A percentile compares a stretch with the other conserved stretches of the same genome.
Evolutionary conservation across 2,329 filamentous ascomycete genomes (phyloP).

Genomic region (Chaetomiaceae sp.): DNA sequence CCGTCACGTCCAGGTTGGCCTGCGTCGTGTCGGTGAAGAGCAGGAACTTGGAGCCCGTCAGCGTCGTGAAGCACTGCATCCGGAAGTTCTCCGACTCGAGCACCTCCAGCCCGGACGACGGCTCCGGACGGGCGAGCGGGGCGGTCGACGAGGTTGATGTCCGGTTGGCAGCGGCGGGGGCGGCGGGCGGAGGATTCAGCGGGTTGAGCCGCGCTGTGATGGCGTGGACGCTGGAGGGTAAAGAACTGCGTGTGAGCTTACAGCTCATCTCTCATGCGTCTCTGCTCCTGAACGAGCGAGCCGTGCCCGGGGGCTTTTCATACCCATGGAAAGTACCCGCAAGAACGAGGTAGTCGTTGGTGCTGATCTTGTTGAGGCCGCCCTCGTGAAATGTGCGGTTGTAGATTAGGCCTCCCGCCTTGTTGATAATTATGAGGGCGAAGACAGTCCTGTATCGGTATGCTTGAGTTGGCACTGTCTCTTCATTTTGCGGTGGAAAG

Average conservation of each 20-base stretch:
- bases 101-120: conserved; percentile 76
- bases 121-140: conserved; percentile 49
- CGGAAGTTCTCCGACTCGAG: conserved; percentile 92
- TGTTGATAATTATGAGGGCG: conserved; percentile 95
- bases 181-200: conserved; percentile 35
- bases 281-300: too few species aligned
- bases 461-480: background rate
- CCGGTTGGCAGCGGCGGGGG: conserved; percentile 25
- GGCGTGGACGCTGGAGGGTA: conserved; percentile 53
- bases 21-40: conserved; percentile 89
- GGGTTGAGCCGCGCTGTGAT: conserved; percentile 60
- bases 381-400: conserved; percentile 87
- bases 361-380: conserved; percentile 77
- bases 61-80: conserved; percentile 89
- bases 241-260: conserved; percentile 26
- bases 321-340: conserved; percentile 96
- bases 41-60: conserved; percentile 92
- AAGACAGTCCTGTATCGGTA: conserved; percentile 72
- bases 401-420: conserved; percentile 93
- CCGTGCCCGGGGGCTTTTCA: too few species aligned
- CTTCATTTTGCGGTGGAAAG: background rate
- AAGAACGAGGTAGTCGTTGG: conserved; percentile 94
- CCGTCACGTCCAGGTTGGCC: conserved; percentile 76
- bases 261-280: too few species aligned
- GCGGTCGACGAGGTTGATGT: conserved; percentile 32